phyloP scores from a whole-genome alignment of 306 rosid genomes.

The Prunus davidiana region DNA sequence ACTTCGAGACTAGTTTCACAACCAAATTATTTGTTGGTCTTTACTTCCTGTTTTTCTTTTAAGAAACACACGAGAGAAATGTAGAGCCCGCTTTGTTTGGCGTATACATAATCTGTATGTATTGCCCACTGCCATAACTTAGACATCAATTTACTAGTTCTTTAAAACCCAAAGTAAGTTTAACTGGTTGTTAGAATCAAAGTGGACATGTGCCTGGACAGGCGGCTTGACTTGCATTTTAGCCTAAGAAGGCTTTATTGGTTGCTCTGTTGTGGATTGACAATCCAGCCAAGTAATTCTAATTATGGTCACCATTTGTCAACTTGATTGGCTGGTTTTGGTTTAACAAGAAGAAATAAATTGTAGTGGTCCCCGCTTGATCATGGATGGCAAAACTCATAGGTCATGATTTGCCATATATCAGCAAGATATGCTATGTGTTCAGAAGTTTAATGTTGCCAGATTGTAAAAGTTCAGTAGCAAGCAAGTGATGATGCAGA shows the following conservation, averaged over 20 bases:
- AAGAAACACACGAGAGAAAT: no score
- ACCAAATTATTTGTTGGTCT: no score
- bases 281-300: background rate
- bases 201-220: background rate
- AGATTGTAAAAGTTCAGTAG: no score
- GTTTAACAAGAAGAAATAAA: background rate
- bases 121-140: background rate
- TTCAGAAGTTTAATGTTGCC: no score
- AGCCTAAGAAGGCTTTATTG: background rate
- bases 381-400: background rate
- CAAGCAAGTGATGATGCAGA: no score
- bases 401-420: no score
- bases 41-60: no score
- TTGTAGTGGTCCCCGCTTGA: background rate
- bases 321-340: no score
- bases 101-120: background rate
- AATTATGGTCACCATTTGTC: no score
- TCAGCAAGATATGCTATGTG: no score
- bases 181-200: background rate
- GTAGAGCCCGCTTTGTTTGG: background rate
- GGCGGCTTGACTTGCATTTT: background rate
- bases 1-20: no score
- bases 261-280: background rate
- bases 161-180: background rate
- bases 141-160: no score